A percentile compares a stretch with the other conserved stretches of the same genome.
phyloP scores from a whole-genome alignment of 1,284 basidiomycete species.

The Ganoderma lucidum region DNA sequence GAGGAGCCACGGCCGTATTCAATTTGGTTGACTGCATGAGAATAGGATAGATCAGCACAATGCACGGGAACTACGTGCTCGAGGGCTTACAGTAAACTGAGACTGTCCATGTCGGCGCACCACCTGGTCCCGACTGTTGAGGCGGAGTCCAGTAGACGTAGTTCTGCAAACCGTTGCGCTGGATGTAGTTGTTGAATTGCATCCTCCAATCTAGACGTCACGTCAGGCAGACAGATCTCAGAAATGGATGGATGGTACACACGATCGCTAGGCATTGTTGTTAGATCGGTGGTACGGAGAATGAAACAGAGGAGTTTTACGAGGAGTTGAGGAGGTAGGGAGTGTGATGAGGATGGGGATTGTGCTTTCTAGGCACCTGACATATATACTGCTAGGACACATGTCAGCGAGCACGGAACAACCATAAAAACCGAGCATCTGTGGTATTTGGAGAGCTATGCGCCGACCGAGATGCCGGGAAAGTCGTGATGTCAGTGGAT shows the following conservation, averaged over 20 bases:
- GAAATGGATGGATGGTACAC: constrained; percentile 1
- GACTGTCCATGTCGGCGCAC: constrained; percentile 28
- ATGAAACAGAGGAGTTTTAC: neutral
- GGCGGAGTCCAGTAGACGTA: constrained; percentile 12
- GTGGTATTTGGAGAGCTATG: constrained; percentile 25
- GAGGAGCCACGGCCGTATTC: constrained; percentile 29
- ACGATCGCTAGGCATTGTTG: constrained; percentile 24
- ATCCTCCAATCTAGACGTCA: constrained; percentile 26
- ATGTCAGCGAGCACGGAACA: constrained; percentile 15
- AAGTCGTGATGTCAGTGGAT: constrained; percentile 18
- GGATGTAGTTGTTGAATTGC: constrained; percentile 29
- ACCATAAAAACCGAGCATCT: constrained; percentile 20
- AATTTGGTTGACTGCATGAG: constrained; percentile 18
- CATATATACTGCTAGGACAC: constrained; percentile 17
- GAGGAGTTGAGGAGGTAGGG: neutral
- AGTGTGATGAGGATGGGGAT: neutral
- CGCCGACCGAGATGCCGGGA: constrained; percentile 21
- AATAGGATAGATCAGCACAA: neutral
- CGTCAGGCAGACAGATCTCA: neutral
- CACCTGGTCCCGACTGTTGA: constrained; percentile 21
- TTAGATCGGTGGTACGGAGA: neutral
- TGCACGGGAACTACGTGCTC: neutral
- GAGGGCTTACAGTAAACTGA: constrained; percentile 18
- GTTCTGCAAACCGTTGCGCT: constrained; percentile 9
- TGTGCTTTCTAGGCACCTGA: neutral